A percentile compares a stretch with the other conserved stretches of the same genome.
Evolutionary conservation across 1,284 basidiomycete species (phyloP).

Genomic region (Cronartium ribicola): DNA sequence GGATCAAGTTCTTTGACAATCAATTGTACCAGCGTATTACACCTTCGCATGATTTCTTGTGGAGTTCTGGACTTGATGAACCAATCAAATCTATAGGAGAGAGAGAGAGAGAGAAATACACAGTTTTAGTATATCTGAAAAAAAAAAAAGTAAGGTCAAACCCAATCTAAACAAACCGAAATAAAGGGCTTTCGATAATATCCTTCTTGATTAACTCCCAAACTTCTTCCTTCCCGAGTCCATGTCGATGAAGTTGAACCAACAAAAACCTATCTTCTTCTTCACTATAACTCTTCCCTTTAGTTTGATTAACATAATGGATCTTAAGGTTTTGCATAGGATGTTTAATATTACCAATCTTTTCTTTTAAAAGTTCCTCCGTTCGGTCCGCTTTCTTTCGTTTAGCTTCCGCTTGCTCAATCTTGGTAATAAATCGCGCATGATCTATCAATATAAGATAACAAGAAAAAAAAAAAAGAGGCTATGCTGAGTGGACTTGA

Average conservation of each 20-base stretch:
- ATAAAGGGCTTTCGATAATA: conserved; percentile 91
- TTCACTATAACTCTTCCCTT: conserved; percentile 91
- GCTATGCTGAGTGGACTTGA: neutral
- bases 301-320: conserved; percentile 80
- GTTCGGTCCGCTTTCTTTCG: conserved; percentile 46
- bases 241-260: conserved; percentile 84
- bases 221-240: conserved; percentile 83
- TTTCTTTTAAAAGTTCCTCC: conserved; percentile 61
- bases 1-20: conserved; percentile 73
- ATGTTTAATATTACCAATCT: conserved; percentile 73
- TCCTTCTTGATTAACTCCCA: conserved; percentile 96
- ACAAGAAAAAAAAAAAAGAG: too few species aligned
- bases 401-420: conserved; percentile 70
- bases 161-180: conserved; percentile 56
- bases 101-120: neutral
- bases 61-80: conserved; percentile 95
- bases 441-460: conserved; percentile 19
- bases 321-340: conserved; percentile 94
- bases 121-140: neutral
- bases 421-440: conserved; percentile 61
- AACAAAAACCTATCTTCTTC: conserved; percentile 96
- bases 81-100: conserved; percentile 71
- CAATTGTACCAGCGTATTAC: conserved; percentile 81
- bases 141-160: conserved; percentile 29
- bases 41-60: conserved; percentile 82